Evolutionary conservation across 352 stramenopile genomes (phyloP), one percentile per base, ranked within the genome.

Genomic region (Globisporangium lucens): DNA sequence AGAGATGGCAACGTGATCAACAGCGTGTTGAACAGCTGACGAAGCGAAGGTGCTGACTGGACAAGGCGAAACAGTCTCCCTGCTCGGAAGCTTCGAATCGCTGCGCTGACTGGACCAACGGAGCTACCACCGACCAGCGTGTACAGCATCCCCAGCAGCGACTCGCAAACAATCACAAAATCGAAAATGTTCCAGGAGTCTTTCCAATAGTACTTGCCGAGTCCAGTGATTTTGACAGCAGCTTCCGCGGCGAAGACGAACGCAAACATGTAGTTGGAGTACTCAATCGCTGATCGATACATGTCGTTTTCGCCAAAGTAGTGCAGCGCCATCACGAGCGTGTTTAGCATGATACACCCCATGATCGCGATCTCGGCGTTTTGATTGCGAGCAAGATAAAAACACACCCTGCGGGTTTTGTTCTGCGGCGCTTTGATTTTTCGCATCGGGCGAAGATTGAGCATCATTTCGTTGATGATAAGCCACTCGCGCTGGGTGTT

Each of bases 321-420:
- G 36, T 87, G 72, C 38, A 94, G 75, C 8, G 85, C 85, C 85
- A 98, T 94, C 29, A 83, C 76, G 12, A 93, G 46, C 8, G 82
- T 96, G 73, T 98, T 98, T n/a, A 94, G 46, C 22, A 97, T 52
- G 56, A 98, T 97, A 64, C 89, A 95, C 1, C 68, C 71, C 66
- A 94, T 85, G 35, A 98, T 91, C 4, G 74, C 69, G 35, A 82
- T 60, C 36, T 98, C 90, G 56, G 98, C 92, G 29, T 65, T 83
- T 60, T 75, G 80, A 36, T 76, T 78, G 2, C 75, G 62, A 2
- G 80, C 80, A 8, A 92, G 24, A 4, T 74, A 70, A 56, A 79
- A 85, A 43, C 79, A 65, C 10, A 70, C 27, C 0, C 82, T 75
- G 12, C 74, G 71, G 4, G 76, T 70, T 27, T 61, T 68, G 63